These are phyloP conservation scores for Nakazawaea siamensis DNA, from an alignment of 805 yeast genomes.

Conservation along the genomic window DNA sequence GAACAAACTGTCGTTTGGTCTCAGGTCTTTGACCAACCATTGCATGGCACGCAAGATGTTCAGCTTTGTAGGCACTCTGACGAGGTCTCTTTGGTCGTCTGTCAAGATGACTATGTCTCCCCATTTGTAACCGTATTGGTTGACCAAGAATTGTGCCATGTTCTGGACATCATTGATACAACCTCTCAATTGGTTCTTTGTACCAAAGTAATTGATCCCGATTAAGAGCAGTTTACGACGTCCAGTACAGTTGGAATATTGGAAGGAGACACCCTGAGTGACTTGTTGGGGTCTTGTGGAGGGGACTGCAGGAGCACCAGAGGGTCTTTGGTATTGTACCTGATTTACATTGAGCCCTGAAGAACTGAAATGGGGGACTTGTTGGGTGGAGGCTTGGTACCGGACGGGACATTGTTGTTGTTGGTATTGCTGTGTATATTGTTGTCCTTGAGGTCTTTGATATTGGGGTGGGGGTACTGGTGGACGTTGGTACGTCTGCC, in stretches of 20 bases:
- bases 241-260: slow-evolving; percentile 53
- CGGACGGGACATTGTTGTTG: background rate
- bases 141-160: slow-evolving; percentile 29
- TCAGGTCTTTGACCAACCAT: slow-evolving; percentile 71
- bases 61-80: slow-evolving; percentile 49
- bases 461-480: slow-evolving; percentile 2
- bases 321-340: slow-evolving; percentile 7
- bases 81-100: slow-evolving; percentile 42
- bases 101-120: slow-evolving; percentile 55
- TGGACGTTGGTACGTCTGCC: slow-evolving; percentile 1
- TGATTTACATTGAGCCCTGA: slow-evolving; percentile 2
- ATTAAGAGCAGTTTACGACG: slow-evolving; percentile 64
- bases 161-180: slow-evolving; percentile 72
- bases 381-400: background rate
- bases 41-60: slow-evolving; percentile 74
- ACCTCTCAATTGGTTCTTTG: slow-evolving; percentile 55
- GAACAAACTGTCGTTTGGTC: slow-evolving; percentile 69
- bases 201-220: slow-evolving; percentile 73
- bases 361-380: slow-evolving; percentile 10
- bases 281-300: slow-evolving; percentile 6
- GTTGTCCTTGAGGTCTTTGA: background rate
- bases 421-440: background rate
- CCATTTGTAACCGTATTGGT: slow-evolving; percentile 36
- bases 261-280: slow-evolving; percentile 3
- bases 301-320: background rate